Conservation (phyloP, 176 grass and related monocot species). For the Elaeis guineensis region DNA sequence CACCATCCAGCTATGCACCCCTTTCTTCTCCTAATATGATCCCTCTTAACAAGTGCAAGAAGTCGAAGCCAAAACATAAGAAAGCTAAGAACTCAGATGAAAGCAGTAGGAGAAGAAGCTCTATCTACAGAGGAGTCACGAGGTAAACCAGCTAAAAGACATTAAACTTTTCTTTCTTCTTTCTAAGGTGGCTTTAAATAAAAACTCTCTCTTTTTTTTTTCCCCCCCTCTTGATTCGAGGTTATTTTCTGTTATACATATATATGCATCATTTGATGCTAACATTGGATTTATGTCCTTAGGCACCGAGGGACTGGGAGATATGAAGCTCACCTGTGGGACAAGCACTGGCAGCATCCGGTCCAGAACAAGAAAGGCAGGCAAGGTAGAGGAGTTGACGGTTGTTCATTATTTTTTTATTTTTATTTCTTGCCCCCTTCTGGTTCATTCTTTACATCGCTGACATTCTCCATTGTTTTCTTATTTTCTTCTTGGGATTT, state of each 20-base stretch:
- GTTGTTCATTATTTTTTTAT: conserved; percentile 6
- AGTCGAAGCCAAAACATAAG: conserved; percentile 47
- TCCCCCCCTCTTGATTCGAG: no score
- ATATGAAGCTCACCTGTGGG: conserved; percentile 94
- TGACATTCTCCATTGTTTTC: conserved; percentile 37
- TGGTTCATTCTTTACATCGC: conserved; percentile 33
- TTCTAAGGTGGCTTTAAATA: no score
- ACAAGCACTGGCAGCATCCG: conserved; percentile 71
- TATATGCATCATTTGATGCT: no score
- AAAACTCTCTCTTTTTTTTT: no score
- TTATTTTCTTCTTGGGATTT: conserved; percentile 19
- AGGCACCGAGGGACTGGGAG: conserved; percentile 95
- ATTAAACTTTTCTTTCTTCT: no score
- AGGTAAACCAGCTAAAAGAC: conserved; percentile 30
- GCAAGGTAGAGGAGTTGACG: conserved; percentile 50
- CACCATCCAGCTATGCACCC: conserved; percentile 16
- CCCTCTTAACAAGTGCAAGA: conserved; percentile 5
- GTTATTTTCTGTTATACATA: no score
- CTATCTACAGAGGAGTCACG: conserved; percentile 78
- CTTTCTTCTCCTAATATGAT: conserved; percentile 10
- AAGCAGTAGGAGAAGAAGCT: conserved; percentile 64
- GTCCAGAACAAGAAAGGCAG: conserved; percentile 88
- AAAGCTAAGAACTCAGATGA: conserved; percentile 21
- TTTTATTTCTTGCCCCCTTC: background rate
- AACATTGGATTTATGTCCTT: conserved; percentile 14